phyloP scores from a whole-genome alignment of 108 stramenopile genomes.

The Stephanodiscus minutulus region DNA sequence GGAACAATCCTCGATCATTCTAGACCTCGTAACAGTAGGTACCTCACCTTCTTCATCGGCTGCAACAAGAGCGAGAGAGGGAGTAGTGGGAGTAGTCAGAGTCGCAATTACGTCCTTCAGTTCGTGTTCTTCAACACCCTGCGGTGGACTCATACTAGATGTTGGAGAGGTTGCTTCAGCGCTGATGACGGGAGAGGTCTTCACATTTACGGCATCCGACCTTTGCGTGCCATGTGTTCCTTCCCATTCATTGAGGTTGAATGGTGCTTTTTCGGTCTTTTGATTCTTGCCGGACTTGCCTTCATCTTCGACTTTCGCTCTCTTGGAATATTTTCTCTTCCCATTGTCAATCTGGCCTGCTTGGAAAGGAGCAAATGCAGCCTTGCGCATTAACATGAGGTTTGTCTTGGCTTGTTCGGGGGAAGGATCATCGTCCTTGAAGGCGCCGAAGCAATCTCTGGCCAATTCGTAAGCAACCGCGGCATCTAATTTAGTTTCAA shows the following conservation, averaged over 20 bases:
- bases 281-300: neutral
- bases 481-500: conserved; percentile 78
- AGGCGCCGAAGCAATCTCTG: conserved; percentile 7
- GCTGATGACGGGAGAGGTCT: neutral
- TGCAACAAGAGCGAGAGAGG: neutral
- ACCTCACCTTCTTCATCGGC: neutral
- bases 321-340: conserved; percentile 2
- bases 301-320: neutral
- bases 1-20: neutral
- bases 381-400: conserved; percentile 25
- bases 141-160: neutral
- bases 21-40: neutral
- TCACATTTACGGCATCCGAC: neutral
- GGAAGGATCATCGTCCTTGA: conserved; percentile 7
- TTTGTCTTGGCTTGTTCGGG: conserved; percentile 22
- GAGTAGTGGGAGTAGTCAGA: neutral
- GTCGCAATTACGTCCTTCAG: neutral
- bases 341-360: neutral
- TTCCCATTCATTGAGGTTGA: neutral
- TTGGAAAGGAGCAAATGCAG: conserved; percentile 20
- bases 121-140: conserved; percentile 1
- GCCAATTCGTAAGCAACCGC: conserved; percentile 81
- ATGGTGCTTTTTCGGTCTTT: neutral
- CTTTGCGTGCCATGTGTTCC: conserved; percentile 2
- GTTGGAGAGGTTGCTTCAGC: neutral